Percentiles rank a stretch among this genome's conserved stretches.
These are phyloP conservation scores for Bipolaris sorokiniana DNA, from an alignment of 2,329 filamentous ascomycete species.

Conservation along the genomic window DNA sequence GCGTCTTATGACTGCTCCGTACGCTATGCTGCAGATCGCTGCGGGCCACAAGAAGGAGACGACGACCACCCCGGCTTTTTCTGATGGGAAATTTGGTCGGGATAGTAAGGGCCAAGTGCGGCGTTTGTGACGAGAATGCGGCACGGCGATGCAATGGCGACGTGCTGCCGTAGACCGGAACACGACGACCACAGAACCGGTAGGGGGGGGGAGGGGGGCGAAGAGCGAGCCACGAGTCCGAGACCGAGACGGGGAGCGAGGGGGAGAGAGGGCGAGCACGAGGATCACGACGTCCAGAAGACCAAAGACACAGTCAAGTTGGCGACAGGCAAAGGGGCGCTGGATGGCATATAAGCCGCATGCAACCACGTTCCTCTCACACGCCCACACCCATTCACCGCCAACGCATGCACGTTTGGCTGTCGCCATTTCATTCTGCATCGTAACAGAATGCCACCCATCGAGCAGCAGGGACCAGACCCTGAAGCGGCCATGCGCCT, in stretches of 20 bases:
- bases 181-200: slow-evolving; percentile 8
- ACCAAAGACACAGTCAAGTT: slow-evolving; percentile 1
- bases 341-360: slow-evolving; percentile 3
- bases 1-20: slow-evolving; percentile 1
- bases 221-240: background rate
- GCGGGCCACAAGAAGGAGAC: slow-evolving; percentile 12
- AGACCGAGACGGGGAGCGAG: background rate
- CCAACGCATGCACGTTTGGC: slow-evolving; percentile 16
- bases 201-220: slow-evolving; percentile 1
- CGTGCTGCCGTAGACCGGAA: slow-evolving; percentile 14
- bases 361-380: slow-evolving; percentile 1
- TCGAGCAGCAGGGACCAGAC: slow-evolving; percentile 16
- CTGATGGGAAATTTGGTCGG: slow-evolving; percentile 24
- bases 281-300: background rate
- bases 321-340: background rate
- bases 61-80: slow-evolving; percentile 9
- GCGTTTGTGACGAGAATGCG: slow-evolving; percentile 15
- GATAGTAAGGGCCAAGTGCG: slow-evolving; percentile 6
- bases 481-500: slow-evolving; percentile 13
- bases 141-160: slow-evolving; percentile 10
- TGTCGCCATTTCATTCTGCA: slow-evolving; percentile 13
- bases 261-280: background rate
- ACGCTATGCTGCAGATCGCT: slow-evolving; percentile 22
- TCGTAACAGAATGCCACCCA: slow-evolving; percentile 12
- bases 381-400: slow-evolving; percentile 9